Conservation (phyloP, 805 yeast species). For the Brettanomyces anomalus region DNA sequence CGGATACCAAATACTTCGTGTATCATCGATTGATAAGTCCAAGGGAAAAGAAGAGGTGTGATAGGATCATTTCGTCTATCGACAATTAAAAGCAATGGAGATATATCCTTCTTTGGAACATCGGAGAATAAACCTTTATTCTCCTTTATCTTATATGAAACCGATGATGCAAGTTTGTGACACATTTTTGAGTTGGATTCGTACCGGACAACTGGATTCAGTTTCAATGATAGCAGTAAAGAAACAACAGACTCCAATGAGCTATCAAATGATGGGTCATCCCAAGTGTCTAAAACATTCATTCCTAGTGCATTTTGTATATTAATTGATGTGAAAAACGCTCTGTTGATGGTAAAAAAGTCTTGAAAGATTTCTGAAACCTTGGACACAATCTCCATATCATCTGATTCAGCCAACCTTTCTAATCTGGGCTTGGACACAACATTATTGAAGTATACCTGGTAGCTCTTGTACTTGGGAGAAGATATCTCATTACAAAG, state of each 20-base stretch:
- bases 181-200: conserved; percentile 64
- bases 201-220: conserved; percentile 70
- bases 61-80: conserved; percentile 89
- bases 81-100: conserved; percentile 65
- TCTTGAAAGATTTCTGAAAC: conserved; percentile 85
- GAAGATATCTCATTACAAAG: conserved; percentile 58
- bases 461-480: conserved; percentile 77
- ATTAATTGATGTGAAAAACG: conserved; percentile 37
- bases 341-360: conserved; percentile 63
- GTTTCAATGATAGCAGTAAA: conserved; percentile 59
- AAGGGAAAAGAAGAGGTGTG: conserved; percentile 86
- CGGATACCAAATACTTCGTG: conserved; percentile 81
- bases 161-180: conserved; percentile 58
- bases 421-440: conserved; percentile 74
- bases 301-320: conserved; percentile 14
- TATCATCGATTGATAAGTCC: conserved; percentile 98
- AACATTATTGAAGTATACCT: conserved; percentile 68
- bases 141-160: conserved; percentile 46
- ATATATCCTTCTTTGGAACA: conserved; percentile 43
- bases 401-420: conserved; percentile 83
- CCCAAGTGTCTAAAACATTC: conserved; percentile 34
- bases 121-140: conserved; percentile 59
- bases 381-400: conserved; percentile 63
- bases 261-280: conserved; percentile 32
- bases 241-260: conserved; percentile 39